These are phyloP conservation scores for Panaeolus cyanescens DNA, from an alignment of 768 basidiomycete species.

Conservation along the genomic window DNA sequence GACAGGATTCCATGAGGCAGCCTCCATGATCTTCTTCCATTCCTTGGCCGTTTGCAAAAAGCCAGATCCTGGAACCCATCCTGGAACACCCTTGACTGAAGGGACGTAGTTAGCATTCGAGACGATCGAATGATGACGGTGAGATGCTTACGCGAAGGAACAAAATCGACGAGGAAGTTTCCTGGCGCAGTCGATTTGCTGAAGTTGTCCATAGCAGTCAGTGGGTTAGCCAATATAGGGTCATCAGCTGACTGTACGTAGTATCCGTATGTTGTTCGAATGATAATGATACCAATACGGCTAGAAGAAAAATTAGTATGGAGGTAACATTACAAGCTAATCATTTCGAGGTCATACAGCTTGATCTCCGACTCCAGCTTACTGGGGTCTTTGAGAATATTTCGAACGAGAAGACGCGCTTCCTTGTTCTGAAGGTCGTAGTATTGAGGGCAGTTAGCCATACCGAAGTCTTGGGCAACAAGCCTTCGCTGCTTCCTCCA, in stretches of 20 bases:
- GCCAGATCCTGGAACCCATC: conserved; percentile 58
- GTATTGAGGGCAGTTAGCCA: conserved; percentile 14
- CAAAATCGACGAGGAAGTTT: conserved; percentile 37
- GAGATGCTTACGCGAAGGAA: conserved; percentile 30
- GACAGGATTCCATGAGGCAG: conserved; percentile 37
- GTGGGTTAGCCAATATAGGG: conserved; percentile 47
- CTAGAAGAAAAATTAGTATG: conserved; percentile 20
- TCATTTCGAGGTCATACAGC: conserved; percentile 11
- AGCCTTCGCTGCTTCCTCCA: conserved; percentile 41
- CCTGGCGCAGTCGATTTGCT: conserved; percentile 43
- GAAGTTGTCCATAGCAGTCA: conserved; percentile 51
- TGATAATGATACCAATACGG: conserved; percentile 51
- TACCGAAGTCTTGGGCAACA: conserved; percentile 20
- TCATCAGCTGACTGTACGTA: conserved; percentile 50
- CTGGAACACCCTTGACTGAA: conserved; percentile 48
- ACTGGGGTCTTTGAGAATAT: conserved; percentile 21
- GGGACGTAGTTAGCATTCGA: background rate
- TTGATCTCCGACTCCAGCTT: conserved; percentile 32
- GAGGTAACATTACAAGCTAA: background rate
- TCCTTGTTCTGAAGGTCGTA: conserved; percentile 20
- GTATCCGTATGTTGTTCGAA: conserved; percentile 59
- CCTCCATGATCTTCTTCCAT: conserved; percentile 33
- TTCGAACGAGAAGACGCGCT: conserved; percentile 17
- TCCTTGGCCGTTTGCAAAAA: conserved; percentile 47
- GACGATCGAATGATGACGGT: background rate